Evolutionary conservation across 495 filamentous ascomycete species (phyloP).

Genomic region (Talaromyces nanjingensis): DNA sequence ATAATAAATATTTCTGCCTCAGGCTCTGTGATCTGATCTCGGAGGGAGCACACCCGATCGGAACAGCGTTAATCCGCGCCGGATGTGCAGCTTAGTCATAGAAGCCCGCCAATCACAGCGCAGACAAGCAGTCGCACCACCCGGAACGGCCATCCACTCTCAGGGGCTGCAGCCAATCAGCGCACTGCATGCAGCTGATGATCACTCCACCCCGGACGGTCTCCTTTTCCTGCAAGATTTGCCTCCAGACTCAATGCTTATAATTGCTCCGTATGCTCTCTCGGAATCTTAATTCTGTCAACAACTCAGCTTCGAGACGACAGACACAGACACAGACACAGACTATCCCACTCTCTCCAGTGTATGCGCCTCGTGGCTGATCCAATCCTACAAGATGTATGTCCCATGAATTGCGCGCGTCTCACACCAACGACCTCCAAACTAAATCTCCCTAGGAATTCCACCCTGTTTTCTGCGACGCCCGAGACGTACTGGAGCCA

Average conservation of each 20-base stretch:
- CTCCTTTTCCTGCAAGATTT: neutral
- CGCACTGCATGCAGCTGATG: too few species aligned
- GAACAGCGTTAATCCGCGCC: neutral
- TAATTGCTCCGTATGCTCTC: too few species aligned
- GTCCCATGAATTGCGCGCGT: neutral
- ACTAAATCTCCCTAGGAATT: constrained; percentile 29
- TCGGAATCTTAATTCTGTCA: neutral
- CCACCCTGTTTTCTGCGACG: constrained; percentile 36
- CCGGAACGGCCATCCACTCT: neutral
- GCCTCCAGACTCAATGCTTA: neutral
- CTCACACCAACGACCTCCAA: neutral
- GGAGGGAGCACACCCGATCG: neutral
- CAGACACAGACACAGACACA: too few species aligned
- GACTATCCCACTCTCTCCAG: neutral
- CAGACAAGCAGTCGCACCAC: neutral
- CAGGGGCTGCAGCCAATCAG: constrained; percentile 4
- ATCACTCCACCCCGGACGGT: neutral
- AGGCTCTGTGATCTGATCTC: neutral
- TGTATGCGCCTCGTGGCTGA: neutral
- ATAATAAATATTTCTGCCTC: neutral
- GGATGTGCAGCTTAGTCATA: neutral
- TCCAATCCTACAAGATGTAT: neutral
- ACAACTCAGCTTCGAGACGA: neutral
- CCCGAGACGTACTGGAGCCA: constrained; percentile 61
- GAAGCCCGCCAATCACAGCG: neutral